Evolutionary conservation across 371 early-diverging fungal species (phyloP).

Genomic region (Mucor sp.): DNA sequence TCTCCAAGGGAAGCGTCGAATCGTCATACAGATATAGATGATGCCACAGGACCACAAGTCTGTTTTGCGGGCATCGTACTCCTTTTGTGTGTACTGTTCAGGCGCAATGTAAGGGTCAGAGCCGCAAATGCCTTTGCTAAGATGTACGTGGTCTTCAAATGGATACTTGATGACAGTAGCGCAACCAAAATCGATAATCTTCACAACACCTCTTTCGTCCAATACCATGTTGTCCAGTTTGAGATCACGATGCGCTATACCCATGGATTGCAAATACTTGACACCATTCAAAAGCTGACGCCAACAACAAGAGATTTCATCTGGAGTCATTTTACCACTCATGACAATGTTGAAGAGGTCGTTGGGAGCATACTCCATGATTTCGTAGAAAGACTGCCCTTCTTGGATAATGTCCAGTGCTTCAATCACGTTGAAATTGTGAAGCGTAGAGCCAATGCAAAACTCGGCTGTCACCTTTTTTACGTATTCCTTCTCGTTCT

Average conservation of each 20-base stretch:
- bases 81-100: slow-evolving; percentile 46
- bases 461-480: slow-evolving; percentile 84
- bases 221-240: slow-evolving; percentile 85
- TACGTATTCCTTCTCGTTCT: slow-evolving; percentile 74
- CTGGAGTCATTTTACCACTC: slow-evolving; percentile 57
- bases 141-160: slow-evolving; percentile 46
- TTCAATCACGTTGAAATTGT: slow-evolving; percentile 83
- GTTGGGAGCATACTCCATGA: slow-evolving; percentile 82
- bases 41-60: slow-evolving; percentile 79
- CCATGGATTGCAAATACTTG: slow-evolving; percentile 66
- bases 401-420: slow-evolving; percentile 78
- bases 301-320: slow-evolving; percentile 70
- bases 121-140: slow-evolving; percentile 47
- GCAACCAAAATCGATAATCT: slow-evolving; percentile 94
- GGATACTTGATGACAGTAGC: slow-evolving; percentile 74
- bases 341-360: slow-evolving; percentile 73
- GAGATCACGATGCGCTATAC: slow-evolving; percentile 85
- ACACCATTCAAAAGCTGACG: slow-evolving; percentile 74
- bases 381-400: slow-evolving; percentile 60
- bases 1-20: slow-evolving; percentile 71
- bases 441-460: slow-evolving; percentile 78
- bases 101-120: slow-evolving; percentile 67
- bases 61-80: slow-evolving; percentile 61
- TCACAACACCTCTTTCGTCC: slow-evolving; percentile 68
- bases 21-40: slow-evolving; percentile 70